Percentiles rank a stretch among this genome's conserved stretches.
These are phyloP conservation scores for Yamadazyma siamensis DNA, from an alignment of 1,139 yeast species.

Conservation along the genomic window DNA sequence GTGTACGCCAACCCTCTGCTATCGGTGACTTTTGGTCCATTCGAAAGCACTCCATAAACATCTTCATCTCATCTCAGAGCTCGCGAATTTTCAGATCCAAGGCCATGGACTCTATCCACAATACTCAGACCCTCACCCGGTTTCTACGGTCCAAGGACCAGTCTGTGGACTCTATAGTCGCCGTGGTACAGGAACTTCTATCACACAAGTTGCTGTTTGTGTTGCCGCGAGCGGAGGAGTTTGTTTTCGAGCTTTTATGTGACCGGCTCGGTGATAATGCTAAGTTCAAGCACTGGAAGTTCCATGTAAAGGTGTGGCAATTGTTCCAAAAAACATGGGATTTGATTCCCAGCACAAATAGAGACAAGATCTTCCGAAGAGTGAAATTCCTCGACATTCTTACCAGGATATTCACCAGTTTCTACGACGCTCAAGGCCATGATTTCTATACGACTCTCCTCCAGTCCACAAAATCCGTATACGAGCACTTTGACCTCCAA, in stretches of 20 bases:
- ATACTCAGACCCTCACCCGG: constrained; percentile 64
- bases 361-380: constrained; percentile 33
- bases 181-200: constrained; percentile 39
- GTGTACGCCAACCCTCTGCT: too few relatives aligned
- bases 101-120: constrained; percentile 22
- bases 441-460: constrained; percentile 13
- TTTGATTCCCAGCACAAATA: constrained; percentile 7
- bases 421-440: constrained; percentile 8
- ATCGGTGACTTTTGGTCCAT: too few relatives aligned
- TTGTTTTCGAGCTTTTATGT: constrained; percentile 62
- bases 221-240: constrained; percentile 60
- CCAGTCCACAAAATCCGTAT: constrained; percentile 15
- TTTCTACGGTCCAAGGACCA: constrained; percentile 57
- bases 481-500: constrained; percentile 25
- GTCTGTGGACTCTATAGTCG: constrained; percentile 40
- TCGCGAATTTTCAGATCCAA: constrained; percentile 8
- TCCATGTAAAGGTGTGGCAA: constrained; percentile 42
- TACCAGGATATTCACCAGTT: constrained; percentile 13
- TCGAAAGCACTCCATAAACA: too few relatives aligned
- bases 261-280: constrained; percentile 59
- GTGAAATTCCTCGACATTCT: constrained; percentile 21
- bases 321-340: constrained; percentile 23
- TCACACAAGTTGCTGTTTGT: constrained; percentile 37
- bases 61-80: constrained; percentile 7
- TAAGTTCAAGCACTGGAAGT: constrained; percentile 40